A percentile compares a stretch with the other conserved stretches of the same genome.
These are phyloP conservation scores for Exsudoporus frostii DNA, from an alignment of 768 basidiomycete species.

Conservation along the genomic window DNA sequence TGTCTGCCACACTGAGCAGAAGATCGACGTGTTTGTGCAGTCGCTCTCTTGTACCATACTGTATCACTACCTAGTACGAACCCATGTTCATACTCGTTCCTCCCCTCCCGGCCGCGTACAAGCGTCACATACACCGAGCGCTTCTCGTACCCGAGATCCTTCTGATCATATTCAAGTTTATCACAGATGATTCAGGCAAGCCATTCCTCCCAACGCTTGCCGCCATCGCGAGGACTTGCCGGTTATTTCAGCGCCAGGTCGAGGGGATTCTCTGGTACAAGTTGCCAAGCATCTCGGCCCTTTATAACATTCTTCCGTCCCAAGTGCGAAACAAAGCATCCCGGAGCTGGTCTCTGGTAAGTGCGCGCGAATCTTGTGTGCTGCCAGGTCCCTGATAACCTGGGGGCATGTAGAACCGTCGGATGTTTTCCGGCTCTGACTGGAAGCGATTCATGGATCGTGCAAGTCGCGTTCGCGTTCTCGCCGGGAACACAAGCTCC, in stretches of 20 bases:
- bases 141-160: conserved; percentile 23
- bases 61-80: background rate
- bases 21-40: background rate
- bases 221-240: conserved; percentile 28
- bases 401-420: conserved; percentile 13
- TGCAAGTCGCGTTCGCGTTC: conserved; percentile 14
- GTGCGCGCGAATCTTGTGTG: background rate
- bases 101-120: background rate
- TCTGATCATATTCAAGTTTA: conserved; percentile 18
- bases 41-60: background rate
- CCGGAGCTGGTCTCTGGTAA: conserved; percentile 21
- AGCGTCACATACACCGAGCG: conserved; percentile 13
- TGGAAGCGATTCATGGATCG: conserved; percentile 21
- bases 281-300: conserved; percentile 5
- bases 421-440: conserved; percentile 13
- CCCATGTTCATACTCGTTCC: conserved; percentile 6
- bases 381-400: background rate
- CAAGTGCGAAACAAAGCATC: conserved; percentile 11
- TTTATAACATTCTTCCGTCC: conserved; percentile 17
- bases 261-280: conserved; percentile 25
- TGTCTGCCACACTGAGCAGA: background rate
- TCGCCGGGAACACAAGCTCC: background rate
- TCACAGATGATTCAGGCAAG: conserved; percentile 16
- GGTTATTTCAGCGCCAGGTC: conserved; percentile 14
- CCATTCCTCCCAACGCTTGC: conserved; percentile 18